Evolutionary conservation across 2,329 filamentous ascomycete genomes (phyloP), one percentile per base, ranked within the genome.

Genomic region (Tolypocladium nubicola): DNA sequence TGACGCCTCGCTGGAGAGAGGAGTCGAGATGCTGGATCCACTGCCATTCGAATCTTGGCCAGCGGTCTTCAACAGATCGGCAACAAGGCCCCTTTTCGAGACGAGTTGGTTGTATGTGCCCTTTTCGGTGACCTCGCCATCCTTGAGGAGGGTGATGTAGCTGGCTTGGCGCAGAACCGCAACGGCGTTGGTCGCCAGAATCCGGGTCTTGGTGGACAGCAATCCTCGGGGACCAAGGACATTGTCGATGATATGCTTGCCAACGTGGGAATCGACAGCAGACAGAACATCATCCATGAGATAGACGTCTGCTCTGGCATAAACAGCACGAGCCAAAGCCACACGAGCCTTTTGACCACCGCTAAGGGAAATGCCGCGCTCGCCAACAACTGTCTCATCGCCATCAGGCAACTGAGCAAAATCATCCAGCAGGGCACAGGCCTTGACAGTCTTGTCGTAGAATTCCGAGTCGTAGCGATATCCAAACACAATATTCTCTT

Each of bases 221-320:
- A 99, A 77, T 62, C 94, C 94, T 60, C 86, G 87, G 5, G 88
- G 80, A 14, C 94, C 94, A 40, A 99, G 83, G 1, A 99, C 94
- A 61, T 94, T 90, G 68, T 97, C 89, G 66, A 97, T 97, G 58
- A 99, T 82, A 73, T 99, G 94, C 61, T 90, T 83, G 54, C 94
- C 94, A 59, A 99, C 94, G 68, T 99, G 94, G 62, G 96, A 93
- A 73, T 99, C 94, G n/a, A 99, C 94, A 0, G 95, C 94, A 19
- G 93, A 97, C 13, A 99, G 79, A 60, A 92, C 89, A 69, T 99
- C 94, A 64, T 99, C 94, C 13, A 99, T 79, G 14, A 99, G 79
- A 68, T 97, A 97, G 54, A 99, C 85, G 70, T 99, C 95, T n/a
- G 94, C 91, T 64, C 94, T 84, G 55, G 95, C 92, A 68, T 99